Evolutionary conservation across 306 rosid genomes (phyloP).

Genomic region (Vachellia collinsii): DNA sequence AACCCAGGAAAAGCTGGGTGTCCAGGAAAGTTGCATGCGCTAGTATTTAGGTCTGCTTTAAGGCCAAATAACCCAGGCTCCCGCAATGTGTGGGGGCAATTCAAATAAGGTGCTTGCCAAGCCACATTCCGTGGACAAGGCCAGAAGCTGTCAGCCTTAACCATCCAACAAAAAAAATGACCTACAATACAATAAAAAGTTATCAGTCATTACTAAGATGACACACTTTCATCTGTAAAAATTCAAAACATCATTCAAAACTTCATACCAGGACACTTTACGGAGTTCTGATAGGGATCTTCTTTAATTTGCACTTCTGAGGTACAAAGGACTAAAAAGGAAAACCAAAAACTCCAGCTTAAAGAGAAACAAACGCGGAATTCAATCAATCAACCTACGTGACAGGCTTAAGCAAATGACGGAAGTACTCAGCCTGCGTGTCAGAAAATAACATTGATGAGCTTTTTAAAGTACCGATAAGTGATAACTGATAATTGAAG

Average conservation of each 20-base stretch:
- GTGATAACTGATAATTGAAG: slow-evolving; percentile 13
- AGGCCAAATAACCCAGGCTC: slow-evolving; percentile 45
- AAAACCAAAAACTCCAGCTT: slow-evolving; percentile 53
- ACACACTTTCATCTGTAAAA: slow-evolving; percentile 16
- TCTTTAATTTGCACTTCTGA: slow-evolving; percentile 49
- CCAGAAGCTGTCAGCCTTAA: slow-evolving; percentile 50
- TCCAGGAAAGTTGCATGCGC: slow-evolving; percentile 43
- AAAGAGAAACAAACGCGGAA: slow-evolving; percentile 29
- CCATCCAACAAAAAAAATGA: slow-evolving; percentile 57
- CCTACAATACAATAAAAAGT: slow-evolving; percentile 46
- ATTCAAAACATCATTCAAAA: slow-evolving; percentile 28
- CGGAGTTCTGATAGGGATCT: slow-evolving; percentile 42
- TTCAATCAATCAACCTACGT: slow-evolving; percentile 58
- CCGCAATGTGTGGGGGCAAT: slow-evolving; percentile 39
- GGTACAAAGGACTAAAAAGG: slow-evolving; percentile 44
- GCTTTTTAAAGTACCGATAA: slow-evolving; percentile 23
- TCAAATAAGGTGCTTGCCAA: slow-evolving; percentile 53
- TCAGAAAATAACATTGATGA: slow-evolving; percentile 34
- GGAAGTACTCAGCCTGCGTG: slow-evolving; percentile 88
- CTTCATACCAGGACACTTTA: slow-evolving; percentile 45
- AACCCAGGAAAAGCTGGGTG: slow-evolving; percentile 47
- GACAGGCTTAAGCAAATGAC: slow-evolving; percentile 88
- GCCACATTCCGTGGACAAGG: slow-evolving; percentile 53
- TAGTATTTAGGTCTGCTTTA: slow-evolving; percentile 39
- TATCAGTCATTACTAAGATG: slow-evolving; percentile 13